Base-by-base conservation (phyloP, 1,284 basidiomycete genomes). In the Trichosporon faecale region DNA sequence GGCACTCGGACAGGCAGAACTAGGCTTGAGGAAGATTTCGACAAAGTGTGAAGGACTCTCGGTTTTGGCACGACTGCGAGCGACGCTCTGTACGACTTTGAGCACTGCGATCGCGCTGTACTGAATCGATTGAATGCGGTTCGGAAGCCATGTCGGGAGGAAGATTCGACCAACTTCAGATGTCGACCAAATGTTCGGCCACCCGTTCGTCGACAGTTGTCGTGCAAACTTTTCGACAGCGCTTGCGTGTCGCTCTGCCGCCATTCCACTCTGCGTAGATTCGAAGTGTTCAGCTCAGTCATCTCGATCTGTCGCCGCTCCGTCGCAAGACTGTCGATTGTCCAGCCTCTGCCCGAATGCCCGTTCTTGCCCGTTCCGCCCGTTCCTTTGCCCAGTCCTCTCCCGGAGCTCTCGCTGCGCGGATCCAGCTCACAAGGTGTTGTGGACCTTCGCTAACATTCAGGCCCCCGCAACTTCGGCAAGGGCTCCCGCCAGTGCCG, bases 401-500 rank as follows among this genome's bases (percentile, higher is more conserved):
- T 21, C 6, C 11, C 46, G 46, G 6, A 49, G 3, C 21, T n/a
- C 18, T 49, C 46, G 33, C 46, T 14, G 37, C 40, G 33, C 21
- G 40, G 37, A 12, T 65, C 44, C 40, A 7, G 33, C 27, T 46
- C 4, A 25, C 14, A 5, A 46, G 35, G 37, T 31, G 12, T 3
- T 31, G 25, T 40, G 63, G 40, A 66, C 60, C 27, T 23, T 18
- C n/a, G 18, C 68, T 80, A 61, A 61, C 29, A 61, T 61, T n/a
- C 57, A 61, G 57, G 92, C 84, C 95, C 94, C 77, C 90, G 94
- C 85, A 95, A 92, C 86, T 97, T 84, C 87, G 94, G 95, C 85
- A 97, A 96, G 88, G 94, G 94, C 83, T 90, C 90, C 84, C 92
- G 94, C 84, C 92, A 95, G 85, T 97, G 94, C 89, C 94, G 95